Evolutionary conservation across 208 protist species (phyloP).

Genomic region (Leishmania tarentolae): DNA sequence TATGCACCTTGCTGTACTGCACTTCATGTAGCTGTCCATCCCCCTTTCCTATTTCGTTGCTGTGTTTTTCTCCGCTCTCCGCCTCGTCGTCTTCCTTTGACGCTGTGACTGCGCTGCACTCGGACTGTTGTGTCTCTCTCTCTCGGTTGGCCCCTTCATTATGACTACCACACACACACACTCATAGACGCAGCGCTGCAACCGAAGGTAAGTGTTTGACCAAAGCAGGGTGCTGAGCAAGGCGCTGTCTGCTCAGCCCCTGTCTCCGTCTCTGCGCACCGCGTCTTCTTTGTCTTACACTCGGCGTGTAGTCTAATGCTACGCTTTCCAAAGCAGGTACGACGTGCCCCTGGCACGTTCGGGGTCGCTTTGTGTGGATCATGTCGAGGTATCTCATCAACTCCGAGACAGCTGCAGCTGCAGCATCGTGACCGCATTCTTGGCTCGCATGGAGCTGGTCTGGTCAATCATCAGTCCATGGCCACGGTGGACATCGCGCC

Average conservation of each 20-base stretch:
- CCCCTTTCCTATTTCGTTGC: background rate
- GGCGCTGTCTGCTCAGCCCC: background rate
- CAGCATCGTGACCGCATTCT: constrained; percentile 67
- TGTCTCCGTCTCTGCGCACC: background rate
- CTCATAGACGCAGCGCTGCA: background rate
- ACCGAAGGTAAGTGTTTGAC: background rate
- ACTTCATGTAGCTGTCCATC: background rate
- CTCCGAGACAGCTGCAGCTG: constrained; percentile 26
- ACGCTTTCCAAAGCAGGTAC: background rate
- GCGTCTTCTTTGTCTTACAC: background rate
- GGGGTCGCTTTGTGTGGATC: background rate
- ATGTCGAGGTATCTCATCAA: constrained; percentile 16
- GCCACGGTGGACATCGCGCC: constrained; percentile 24
- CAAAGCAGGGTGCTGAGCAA: background rate
- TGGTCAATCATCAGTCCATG: constrained; percentile 68
- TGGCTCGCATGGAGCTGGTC: constrained; percentile 64
- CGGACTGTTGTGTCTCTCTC: background rate
- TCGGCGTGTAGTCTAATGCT: background rate
- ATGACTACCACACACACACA: background rate
- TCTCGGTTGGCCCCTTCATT: background rate
- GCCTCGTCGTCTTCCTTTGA: background rate
- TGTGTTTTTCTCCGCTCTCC: background rate
- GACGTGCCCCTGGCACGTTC: background rate
- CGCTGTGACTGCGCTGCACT: background rate
- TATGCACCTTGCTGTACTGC: background rate